Conservation (phyloP, 129 eudicot species). For the Lactuca saligna region DNA sequence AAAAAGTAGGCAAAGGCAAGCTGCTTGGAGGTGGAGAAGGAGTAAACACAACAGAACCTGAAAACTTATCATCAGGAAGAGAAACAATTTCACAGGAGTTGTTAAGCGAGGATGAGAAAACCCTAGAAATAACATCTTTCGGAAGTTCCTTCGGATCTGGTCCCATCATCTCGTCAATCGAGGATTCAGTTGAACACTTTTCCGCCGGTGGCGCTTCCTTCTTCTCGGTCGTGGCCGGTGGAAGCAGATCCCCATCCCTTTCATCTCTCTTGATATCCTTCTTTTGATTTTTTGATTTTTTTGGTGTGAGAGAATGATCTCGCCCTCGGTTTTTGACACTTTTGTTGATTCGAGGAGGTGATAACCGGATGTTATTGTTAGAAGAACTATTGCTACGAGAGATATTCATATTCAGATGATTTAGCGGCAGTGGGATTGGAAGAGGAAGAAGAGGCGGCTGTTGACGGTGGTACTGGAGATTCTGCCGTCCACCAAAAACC, state of each 20-base stretch:
- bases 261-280: conserved; percentile 21
- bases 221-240: conserved; percentile 18
- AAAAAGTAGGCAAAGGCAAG: conserved; percentile 90
- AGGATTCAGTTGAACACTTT: neutral
- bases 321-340: conserved; percentile 36
- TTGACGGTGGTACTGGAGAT: conserved; percentile 15
- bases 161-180: conserved; percentile 25
- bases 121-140: conserved; percentile 29
- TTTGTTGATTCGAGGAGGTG: conserved; percentile 37
- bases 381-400: conserved; percentile 20
- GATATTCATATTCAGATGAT: conserved; percentile 17
- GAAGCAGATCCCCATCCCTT: conserved; percentile 24
- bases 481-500: conserved; percentile 4
- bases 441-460: conserved; percentile 79
- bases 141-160: conserved; percentile 56
- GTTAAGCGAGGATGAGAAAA: conserved; percentile 15
- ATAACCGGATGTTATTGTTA: conserved; percentile 20
- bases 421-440: conserved; percentile 33
- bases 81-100: conserved; percentile 3
- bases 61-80: conserved; percentile 33
- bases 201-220: conserved; percentile 9
- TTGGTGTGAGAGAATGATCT: conserved; percentile 44
- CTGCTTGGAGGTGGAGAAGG: conserved; percentile 95
- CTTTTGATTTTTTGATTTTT: conserved; percentile 42
- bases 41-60: conserved; percentile 48